phyloP scores from a whole-genome alignment of 1,284 basidiomycete species.

The Boletus nobilissimus region DNA sequence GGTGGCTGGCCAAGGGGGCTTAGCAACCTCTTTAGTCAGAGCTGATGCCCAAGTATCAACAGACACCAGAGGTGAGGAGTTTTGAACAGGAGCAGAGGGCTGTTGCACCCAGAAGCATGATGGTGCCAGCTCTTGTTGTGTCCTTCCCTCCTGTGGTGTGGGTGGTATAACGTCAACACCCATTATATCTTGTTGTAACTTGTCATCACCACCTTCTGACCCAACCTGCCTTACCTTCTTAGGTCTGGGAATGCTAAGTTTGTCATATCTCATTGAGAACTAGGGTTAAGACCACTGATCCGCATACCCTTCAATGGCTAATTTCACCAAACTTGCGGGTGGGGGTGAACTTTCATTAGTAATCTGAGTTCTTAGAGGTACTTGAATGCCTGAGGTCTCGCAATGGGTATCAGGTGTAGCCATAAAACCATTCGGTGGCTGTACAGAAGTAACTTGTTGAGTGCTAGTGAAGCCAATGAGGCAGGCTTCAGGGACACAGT shows the following conservation, averaged over 20 bases:
- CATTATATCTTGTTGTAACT: constrained; percentile 50
- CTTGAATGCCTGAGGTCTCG: constrained; percentile 56
- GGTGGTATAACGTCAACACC: constrained; percentile 48
- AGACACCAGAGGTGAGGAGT: constrained; percentile 22
- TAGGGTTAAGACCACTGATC: constrained; percentile 5
- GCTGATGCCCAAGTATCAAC: constrained; percentile 36
- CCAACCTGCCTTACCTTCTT: constrained; percentile 79
- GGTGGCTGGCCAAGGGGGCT: constrained; percentile 28
- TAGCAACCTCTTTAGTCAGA: constrained; percentile 38
- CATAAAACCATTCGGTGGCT: constrained; percentile 52
- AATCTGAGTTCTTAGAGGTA: constrained; percentile 60
- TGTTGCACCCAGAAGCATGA: constrained; percentile 44
- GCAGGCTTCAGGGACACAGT: constrained; percentile 52
- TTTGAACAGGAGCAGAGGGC: constrained; percentile 25
- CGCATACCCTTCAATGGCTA: constrained; percentile 73
- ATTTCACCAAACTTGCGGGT: constrained; percentile 57
- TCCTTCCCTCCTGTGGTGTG: constrained; percentile 41
- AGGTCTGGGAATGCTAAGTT: constrained; percentile 72
- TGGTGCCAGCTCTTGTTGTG: constrained; percentile 29
- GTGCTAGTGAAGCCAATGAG: constrained; percentile 38
- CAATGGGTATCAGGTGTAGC: constrained; percentile 41
- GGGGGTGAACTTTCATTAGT: constrained; percentile 39
- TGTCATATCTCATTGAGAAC: constrained; percentile 17
- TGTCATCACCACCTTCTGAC: constrained; percentile 55
- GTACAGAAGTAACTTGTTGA: constrained; percentile 54